Base-by-base conservation (phyloP, 768 basidiomycete genomes). In the Boletus rufocinnamomeus region DNA sequence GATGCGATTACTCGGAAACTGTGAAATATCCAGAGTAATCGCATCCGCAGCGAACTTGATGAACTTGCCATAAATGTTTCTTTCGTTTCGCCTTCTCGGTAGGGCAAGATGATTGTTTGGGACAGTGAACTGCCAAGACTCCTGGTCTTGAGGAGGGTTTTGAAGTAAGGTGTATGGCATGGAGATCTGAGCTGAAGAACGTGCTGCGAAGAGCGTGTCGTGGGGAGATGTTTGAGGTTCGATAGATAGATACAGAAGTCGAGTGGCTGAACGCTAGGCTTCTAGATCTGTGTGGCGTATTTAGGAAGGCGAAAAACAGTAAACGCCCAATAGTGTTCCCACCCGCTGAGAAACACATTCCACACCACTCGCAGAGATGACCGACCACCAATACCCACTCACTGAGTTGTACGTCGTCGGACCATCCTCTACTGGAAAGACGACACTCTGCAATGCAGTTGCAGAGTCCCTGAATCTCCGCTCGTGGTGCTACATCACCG, bases 341-440 rank as follows among this genome's bases (percentile, higher is more conserved):
- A 69, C 67, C 67, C 47, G 34, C 52, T 38, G 52, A 41, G 34
- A 30, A 41, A 49, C 32, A 41, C 45, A 34, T 32, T 49, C 62
- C 37, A 46, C 50, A 56, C 38, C 35, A 52, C 44, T 50, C 54
- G 23, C 46, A 37, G 47, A 47, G 48, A 70, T 70, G 69, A 23
- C 56, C 41, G 60, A 66, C 38, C 37, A 49, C 11, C 57, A 48
- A 40, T 21, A 43, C n/a, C 56, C 50, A 25, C 59, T 63, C 56
- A 65, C 60, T 34, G 69, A 71, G 47, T n/a, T 70, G 34, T 84
- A 80, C 59, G 67, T 85, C 44, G 69, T 84, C 48, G 84, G 83
- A 7, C 83, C 83, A 30, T 80, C 83, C 70, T 86, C 86, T 17
- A 84, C 83, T 14, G 87, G 87, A n/a, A 89, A 89, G 69, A 85